A percentile compares a stretch with the other conserved stretches of the same genome.
Evolutionary conservation across 495 filamentous ascomycete species (phyloP).

Genomic region (Annulohypoxylon stygium): DNA sequence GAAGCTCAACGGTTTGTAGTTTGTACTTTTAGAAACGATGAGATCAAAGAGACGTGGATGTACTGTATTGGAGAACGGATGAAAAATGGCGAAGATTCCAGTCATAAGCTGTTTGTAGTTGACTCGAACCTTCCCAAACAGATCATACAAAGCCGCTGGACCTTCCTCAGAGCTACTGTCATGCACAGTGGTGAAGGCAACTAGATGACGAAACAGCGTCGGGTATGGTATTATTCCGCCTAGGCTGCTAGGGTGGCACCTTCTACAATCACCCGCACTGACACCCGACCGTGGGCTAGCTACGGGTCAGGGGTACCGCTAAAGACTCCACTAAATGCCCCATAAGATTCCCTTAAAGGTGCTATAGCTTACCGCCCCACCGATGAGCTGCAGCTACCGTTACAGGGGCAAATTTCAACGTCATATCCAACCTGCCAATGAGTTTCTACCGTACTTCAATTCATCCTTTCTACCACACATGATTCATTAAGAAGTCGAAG

Average conservation of each 20-base stretch:
- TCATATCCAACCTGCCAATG: slow-evolving; percentile 39
- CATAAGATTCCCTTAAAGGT: slow-evolving; percentile 2
- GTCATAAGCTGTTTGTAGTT: slow-evolving; percentile 6
- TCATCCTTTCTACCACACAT: background rate
- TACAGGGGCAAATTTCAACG: slow-evolving; percentile 48
- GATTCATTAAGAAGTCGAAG: background rate
- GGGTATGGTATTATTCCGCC: slow-evolving; percentile 43
- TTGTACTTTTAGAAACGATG: background rate
- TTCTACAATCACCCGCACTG: slow-evolving; percentile 1
- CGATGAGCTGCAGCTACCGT: slow-evolving; percentile 40
- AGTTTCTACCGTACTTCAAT: slow-evolving; percentile 13
- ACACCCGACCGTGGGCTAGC: background rate
- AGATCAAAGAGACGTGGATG: background rate
- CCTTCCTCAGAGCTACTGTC: slow-evolving; percentile 18
- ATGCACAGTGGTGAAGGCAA: slow-evolving; percentile 21
- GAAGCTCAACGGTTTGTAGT: background rate
- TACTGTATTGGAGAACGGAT: background rate
- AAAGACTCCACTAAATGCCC: slow-evolving; percentile 5
- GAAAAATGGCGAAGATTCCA: slow-evolving; percentile 6
- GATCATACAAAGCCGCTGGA: slow-evolving; percentile 17
- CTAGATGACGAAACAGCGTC: slow-evolving; percentile 50
- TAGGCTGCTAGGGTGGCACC: background rate
- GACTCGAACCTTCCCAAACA: slow-evolving; percentile 6
- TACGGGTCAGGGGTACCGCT: slow-evolving; percentile 3
- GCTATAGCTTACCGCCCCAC: slow-evolving; percentile 35